Evolutionary conservation across 73 alveolate genomes (phyloP).

Genomic region (Stentor coeruleus): DNA sequence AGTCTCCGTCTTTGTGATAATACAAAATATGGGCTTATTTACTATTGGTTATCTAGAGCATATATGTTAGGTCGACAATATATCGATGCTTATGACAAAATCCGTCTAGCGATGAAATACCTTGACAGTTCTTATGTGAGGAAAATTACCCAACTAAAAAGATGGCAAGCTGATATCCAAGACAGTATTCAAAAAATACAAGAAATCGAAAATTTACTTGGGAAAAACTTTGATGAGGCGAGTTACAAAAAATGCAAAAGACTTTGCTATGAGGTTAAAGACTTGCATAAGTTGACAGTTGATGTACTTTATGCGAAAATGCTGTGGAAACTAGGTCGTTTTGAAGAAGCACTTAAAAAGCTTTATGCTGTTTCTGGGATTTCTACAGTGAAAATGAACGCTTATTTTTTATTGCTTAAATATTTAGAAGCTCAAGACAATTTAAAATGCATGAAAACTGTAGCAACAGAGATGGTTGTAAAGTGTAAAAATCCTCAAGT

Average conservation of each 20-base stretch:
- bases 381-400: not conserved
- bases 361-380: not conserved
- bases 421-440: not conserved
- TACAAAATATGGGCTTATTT: not conserved
- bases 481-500: not conserved
- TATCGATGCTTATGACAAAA: not conserved
- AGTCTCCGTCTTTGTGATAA: constrained; percentile 43
- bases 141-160: not conserved
- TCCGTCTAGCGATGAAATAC: not conserved
- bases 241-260: not conserved
- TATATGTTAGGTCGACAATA: not conserved
- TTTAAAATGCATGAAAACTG: not conserved
- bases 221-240: not conserved
- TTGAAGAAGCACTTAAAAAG: not conserved
- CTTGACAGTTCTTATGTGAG: not conserved
- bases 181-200: not conserved
- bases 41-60: not conserved
- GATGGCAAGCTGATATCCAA: not conserved
- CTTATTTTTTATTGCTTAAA: not conserved
- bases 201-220: not conserved
- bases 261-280: not conserved
- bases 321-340: not conserved
- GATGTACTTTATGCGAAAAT: not conserved
- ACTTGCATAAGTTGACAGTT: not conserved
- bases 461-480: not conserved